A percentile compares a stretch with the other conserved stretches of the same genome.
These are phyloP conservation scores for Sporothrix variecibatus DNA, from an alignment of 2,329 filamentous ascomycete genomes.

Conservation along the genomic window DNA sequence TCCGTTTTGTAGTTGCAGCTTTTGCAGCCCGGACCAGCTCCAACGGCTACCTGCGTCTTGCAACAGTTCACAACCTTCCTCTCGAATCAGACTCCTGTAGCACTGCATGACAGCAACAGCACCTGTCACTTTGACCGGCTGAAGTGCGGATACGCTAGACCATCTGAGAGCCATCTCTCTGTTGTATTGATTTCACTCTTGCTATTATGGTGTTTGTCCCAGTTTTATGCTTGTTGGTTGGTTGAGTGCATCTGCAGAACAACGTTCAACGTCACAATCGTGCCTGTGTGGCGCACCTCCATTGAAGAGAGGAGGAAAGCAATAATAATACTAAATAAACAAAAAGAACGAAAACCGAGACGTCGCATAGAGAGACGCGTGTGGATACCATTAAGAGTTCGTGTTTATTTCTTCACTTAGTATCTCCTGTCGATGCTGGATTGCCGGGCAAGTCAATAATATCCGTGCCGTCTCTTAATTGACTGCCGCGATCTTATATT, in stretches of 20 bases:
- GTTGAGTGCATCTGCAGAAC: not conserved
- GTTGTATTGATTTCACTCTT: not conserved
- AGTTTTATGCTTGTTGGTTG: not conserved
- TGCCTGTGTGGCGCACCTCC: slow-evolving; percentile 20
- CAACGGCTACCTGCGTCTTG: not conserved
- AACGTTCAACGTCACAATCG: not conserved
- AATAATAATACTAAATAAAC: not conserved
- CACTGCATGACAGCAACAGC: not conserved
- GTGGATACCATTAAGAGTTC: not conserved
- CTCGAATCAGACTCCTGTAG: not conserved
- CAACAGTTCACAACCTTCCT: not conserved
- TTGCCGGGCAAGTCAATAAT: not conserved
- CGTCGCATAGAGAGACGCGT: not conserved
- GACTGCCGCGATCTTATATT: not conserved
- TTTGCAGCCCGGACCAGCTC: not conserved
- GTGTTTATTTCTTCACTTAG: no score
- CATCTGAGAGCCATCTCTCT: not conserved
- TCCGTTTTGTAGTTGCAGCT: not conserved
- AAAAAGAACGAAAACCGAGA: not conserved
- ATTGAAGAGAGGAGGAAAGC: not conserved
- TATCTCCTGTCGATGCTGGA: not conserved
- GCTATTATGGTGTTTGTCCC: not conserved
- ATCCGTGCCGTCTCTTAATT: not conserved
- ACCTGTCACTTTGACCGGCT: not conserved
- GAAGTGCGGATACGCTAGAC: not conserved